Percentiles rank a stretch among this genome's conserved stretches.
These are phyloP conservation scores for Cladophialophora psammophila DNA, from an alignment of 2,329 filamentous ascomycete genomes.

Conservation along the genomic window DNA sequence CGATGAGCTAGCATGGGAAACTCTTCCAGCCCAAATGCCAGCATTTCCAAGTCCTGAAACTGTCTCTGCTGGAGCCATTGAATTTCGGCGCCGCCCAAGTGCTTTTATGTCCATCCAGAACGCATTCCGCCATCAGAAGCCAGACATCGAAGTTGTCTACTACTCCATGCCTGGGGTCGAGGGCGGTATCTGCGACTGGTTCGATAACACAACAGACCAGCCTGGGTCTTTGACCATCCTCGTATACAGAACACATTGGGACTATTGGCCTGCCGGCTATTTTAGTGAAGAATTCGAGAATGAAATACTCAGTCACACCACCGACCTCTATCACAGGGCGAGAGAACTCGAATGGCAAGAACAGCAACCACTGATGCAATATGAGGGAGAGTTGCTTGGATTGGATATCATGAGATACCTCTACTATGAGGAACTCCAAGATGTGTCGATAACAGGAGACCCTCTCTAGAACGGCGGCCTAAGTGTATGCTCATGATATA, in stretches of 20 bases:
- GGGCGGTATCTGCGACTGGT: neutral
- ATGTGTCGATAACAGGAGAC: neutral
- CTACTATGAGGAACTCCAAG: neutral
- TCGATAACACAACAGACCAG: neutral
- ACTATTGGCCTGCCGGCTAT: neutral
- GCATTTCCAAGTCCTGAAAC: neutral
- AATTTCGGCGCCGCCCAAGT: neutral
- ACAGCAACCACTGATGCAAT: neutral
- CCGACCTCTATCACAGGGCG: neutral
- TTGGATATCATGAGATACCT: neutral
- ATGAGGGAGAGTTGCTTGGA: neutral
- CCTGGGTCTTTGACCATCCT: neutral
- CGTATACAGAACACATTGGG: neutral
- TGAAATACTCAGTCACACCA: neutral
- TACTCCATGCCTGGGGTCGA: neutral
- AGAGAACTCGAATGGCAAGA: neutral
- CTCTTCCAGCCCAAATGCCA: neutral
- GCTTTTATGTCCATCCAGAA: neutral
- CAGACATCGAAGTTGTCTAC: neutral
- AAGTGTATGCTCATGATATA: neutral
- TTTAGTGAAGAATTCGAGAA: neutral
- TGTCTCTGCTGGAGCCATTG: neutral
- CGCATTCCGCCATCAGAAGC: neutral
- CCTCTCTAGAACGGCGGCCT: neutral
- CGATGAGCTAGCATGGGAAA: neutral